Base-by-base conservation (phyloP, 352 stramenopile genomes). In the Paralagenidium karlingii region DNA sequence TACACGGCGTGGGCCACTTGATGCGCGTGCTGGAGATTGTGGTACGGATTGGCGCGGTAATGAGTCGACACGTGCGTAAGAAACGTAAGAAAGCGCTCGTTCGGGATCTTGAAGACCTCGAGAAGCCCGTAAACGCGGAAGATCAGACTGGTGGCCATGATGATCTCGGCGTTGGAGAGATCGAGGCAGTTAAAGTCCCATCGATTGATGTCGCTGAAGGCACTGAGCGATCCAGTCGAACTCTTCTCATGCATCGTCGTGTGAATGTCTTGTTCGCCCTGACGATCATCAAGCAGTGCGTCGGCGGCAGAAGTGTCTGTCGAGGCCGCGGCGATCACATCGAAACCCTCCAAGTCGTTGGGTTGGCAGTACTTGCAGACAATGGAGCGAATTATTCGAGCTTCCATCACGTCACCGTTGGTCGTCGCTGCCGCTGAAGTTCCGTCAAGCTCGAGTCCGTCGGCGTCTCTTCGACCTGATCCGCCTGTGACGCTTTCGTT, bases 21-120 rank as follows among this genome's bases (percentile, higher is more conserved):
- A 38, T 83, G 78, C 8, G 50, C 75, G 34, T 88, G 75, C 47
- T 84, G 61, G 11, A 81, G 70, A 28, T 84, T 88, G 54, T 88
- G 75, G 41, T 76, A 88, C 11, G 75, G 53, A 41, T 82, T 83
- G 24, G 63, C 31, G 11, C 65, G 63, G 29, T 86, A 88, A 38
- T 77, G 62, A 4, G 51, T 68, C 6, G 59, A 53, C 5, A 86
- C 67, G 11, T 70, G 57, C 4, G 55, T 63, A 5, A 84, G 49
- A 26, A 88, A 84, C 1, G 54, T 66, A 15, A 56, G 45, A 19
- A 86, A 63, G 10, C 67, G 79, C 19, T 81, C 62, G 27, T 47
- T 40, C 2, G 48, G 41, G 24, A 85, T 67, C 13, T 50, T 44
- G 33, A 82, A 88, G 9, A 41, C 44, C 16, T 82, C 71, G 6